A percentile compares a stretch with the other conserved stretches of the same genome.
These are phyloP conservation scores for Populus ilicifolia DNA, from an alignment of 345 rosid species.

Conservation along the genomic window DNA sequence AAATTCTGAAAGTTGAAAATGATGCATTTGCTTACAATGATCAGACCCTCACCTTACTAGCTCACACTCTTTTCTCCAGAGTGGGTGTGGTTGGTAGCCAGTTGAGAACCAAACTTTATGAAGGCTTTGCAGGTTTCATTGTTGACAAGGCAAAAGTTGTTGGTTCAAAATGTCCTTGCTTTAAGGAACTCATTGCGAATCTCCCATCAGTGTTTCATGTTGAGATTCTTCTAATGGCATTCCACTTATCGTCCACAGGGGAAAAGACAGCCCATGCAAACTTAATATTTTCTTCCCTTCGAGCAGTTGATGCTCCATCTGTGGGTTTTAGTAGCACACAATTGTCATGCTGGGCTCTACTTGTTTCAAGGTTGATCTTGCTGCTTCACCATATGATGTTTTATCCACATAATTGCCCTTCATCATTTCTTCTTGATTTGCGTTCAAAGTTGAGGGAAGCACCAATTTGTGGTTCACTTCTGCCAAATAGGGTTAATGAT, in stretches of 20 bases:
- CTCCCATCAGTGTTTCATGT: constrained; percentile 87
- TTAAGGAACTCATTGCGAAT: constrained; percentile 56
- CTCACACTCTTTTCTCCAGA: constrained; percentile 58
- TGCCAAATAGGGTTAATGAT: constrained; percentile 39
- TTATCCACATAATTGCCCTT: constrained; percentile 63
- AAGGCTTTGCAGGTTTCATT: constrained; percentile 55
- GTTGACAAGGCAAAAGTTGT: constrained; percentile 47
- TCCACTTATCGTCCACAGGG: constrained; percentile 71
- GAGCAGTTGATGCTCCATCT: constrained; percentile 40
- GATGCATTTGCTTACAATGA: constrained; percentile 59
- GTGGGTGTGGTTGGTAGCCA: constrained; percentile 58
- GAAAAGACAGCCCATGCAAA: constrained; percentile 64
- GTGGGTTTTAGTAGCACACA: constrained; percentile 36
- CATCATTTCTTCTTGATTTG: constrained; percentile 61
- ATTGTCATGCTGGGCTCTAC: constrained; percentile 81
- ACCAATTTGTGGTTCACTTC: constrained; percentile 39
- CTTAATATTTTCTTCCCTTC: constrained; percentile 49
- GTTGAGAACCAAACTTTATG: constrained; percentile 59
- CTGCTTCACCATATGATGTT: constrained; percentile 78
- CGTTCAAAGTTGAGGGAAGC: constrained; percentile 76
- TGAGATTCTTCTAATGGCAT: constrained; percentile 88
- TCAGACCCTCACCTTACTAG: constrained; percentile 70
- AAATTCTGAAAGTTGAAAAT: constrained; percentile 67
- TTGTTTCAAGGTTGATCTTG: constrained; percentile 79
- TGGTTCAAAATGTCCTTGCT: constrained; percentile 44